phyloP scores from a whole-genome alignment of 108 stramenopile genomes.

The Pseudonitzschia multistriata region DNA sequence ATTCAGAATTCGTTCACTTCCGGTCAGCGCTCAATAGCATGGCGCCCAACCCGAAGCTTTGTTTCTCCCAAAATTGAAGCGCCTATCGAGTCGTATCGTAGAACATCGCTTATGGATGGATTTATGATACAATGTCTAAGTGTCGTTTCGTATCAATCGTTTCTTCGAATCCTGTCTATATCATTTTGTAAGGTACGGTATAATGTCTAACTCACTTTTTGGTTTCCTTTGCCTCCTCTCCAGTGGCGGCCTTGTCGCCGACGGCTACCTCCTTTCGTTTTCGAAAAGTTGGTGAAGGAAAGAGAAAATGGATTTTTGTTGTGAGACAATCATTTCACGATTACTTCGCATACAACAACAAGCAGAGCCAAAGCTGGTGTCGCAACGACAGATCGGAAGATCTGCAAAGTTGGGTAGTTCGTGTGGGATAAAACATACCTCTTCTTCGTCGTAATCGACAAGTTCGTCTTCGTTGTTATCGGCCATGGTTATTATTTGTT shows the following conservation, averaged over 20 bases:
- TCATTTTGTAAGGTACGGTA: background rate
- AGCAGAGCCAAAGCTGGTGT: too few species aligned
- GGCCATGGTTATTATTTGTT: slow-evolving; percentile 52
- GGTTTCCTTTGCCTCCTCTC: slow-evolving; percentile 59
- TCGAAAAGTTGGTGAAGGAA: background rate
- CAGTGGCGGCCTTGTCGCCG: slow-evolving; percentile 59
- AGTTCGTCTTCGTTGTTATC: slow-evolving; percentile 82
- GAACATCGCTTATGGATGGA: too few species aligned
- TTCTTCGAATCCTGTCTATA: slow-evolving; percentile 10
- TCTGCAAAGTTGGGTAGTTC: too few species aligned
- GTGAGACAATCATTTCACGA: too few species aligned
- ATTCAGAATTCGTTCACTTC: too few species aligned
- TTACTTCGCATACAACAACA: too few species aligned
- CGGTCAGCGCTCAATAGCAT: too few species aligned
- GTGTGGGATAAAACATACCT: slow-evolving; percentile 61
- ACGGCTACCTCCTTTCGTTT: slow-evolving; percentile 55
- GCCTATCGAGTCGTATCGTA: too few species aligned
- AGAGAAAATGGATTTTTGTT: background rate
- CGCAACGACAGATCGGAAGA: too few species aligned
- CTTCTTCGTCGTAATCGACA: slow-evolving; percentile 90
- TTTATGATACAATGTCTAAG: too few species aligned
- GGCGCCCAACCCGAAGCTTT: too few species aligned
- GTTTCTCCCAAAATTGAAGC: too few species aligned
- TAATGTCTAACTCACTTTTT: slow-evolving; percentile 79
- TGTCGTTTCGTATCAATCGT: background rate